These are phyloP conservation scores for Populus simonii DNA, from an alignment of 345 rosid species.

Conservation along the genomic window DNA sequence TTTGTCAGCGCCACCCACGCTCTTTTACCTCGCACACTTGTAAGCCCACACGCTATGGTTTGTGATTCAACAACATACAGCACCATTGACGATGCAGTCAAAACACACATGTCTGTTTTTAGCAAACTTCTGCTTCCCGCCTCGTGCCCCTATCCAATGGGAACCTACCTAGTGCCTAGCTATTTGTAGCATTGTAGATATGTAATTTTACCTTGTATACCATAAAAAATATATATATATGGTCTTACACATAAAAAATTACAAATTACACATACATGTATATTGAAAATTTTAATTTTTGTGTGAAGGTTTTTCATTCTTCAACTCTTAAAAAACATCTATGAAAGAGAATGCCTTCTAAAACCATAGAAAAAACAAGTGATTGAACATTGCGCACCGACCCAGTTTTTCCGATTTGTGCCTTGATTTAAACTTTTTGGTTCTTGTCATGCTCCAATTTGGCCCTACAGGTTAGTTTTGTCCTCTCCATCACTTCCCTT, in stretches of 20 bases:
- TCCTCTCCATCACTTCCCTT: neutral
- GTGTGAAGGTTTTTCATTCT: too few relatives aligned
- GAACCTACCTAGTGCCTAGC: neutral
- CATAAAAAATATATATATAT: too few relatives aligned
- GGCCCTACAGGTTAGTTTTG: neutral
- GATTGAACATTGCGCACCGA: neutral
- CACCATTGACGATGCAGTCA: slow-evolving; percentile 58
- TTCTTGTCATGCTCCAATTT: neutral
- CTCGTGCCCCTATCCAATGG: neutral
- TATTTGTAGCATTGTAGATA: neutral
- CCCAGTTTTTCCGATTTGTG: slow-evolving; percentile 1
- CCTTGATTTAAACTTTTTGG: neutral
- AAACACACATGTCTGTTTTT: slow-evolving; percentile 17
- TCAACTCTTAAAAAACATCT: neutral
- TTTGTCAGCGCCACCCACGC: slow-evolving; percentile 36
- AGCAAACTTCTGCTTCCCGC: neutral
- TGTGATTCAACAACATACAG: slow-evolving; percentile 45
- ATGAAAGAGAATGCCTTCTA: neutral
- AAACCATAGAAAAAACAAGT: neutral
- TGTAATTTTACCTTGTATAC: neutral
- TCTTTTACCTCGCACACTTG: slow-evolving; percentile 32
- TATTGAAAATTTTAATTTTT: too few relatives aligned
- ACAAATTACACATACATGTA: neutral
- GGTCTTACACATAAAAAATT: too few relatives aligned
- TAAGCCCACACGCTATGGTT: slow-evolving; percentile 59